These are phyloP conservation scores for Fusarium solani-melongenae DNA, from an alignment of 2,329 filamentous ascomycete genomes.

Conservation along the genomic window DNA sequence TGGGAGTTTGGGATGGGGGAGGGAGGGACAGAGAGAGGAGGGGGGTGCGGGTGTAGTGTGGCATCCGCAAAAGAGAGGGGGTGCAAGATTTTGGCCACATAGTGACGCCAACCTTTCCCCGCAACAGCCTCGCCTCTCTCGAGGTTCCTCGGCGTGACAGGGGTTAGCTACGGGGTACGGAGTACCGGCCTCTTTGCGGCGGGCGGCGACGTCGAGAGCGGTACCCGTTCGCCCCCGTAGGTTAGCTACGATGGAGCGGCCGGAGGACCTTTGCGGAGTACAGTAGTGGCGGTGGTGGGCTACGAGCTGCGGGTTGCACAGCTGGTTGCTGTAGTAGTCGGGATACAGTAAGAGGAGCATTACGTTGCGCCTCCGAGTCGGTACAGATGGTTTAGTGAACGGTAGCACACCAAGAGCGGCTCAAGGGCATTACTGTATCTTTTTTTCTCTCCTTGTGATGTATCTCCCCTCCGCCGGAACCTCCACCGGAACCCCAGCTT, in stretches of 20 bases:
- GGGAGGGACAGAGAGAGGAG: neutral
- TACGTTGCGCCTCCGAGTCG: neutral
- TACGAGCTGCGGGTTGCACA: neutral
- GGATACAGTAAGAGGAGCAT: constrained; percentile 2
- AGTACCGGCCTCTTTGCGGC: constrained; percentile 18
- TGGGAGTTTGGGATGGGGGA: constrained; percentile 13
- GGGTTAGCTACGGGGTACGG: constrained; percentile 10
- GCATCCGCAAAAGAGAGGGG: constrained; percentile 26
- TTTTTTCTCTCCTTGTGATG: neutral
- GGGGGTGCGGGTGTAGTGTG: constrained; percentile 21
- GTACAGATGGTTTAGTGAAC: neutral
- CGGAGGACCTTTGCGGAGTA: constrained; percentile 31
- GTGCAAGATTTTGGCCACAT: constrained; percentile 6
- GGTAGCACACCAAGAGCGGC: constrained; percentile 6
- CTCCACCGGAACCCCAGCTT: constrained; percentile 11
- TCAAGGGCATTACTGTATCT: constrained; percentile 15
- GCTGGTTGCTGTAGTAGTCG: constrained; percentile 20
- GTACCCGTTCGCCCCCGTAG: neutral
- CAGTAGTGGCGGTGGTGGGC: constrained; percentile 29
- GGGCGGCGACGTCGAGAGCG: neutral
- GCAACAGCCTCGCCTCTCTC: constrained; percentile 39
- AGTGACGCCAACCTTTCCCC: constrained; percentile 42
- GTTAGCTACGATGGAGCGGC: constrained; percentile 12
- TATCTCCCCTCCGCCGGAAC: constrained; percentile 24
- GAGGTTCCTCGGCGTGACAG: neutral